Evolutionary conservation across 2,329 filamentous ascomycete species (phyloP), one percentile per base, ranked within the genome.

Genomic region (Calonectria fujianensis): DNA sequence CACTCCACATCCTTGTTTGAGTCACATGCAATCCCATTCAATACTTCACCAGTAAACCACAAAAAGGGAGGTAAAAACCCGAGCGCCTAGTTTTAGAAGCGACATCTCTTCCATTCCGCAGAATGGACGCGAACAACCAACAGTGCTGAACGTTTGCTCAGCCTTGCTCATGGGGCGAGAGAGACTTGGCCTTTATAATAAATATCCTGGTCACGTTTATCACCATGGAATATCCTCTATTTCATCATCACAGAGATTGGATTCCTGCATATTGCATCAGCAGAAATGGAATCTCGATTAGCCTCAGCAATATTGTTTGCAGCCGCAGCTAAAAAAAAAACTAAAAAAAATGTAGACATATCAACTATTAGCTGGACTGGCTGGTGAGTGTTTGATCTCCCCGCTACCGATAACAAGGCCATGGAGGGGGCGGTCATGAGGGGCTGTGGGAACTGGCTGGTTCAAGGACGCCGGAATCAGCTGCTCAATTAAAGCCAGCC

Each of bases 401-500:
- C 95, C 94, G 85, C 93, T 89, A 64, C 95, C 94, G 66, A 95
- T 87, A 74, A 96, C 88, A 78, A 97, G 86, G 76, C 94, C 94
- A 87, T 98, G 93, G 76, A 98, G 90, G 78, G 90, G 91, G 88
- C 93, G 94, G 87, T 98, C 96, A 84, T 94, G 91, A 74, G 91
- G 88, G 79, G 93, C 92, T 82, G 94, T 93, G 63, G 95, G 95
- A 75, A 98, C 90, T 74, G 90, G 87, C 80, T 93, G 89, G 75
- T 88, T 90, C 70, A 88, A 87, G 37, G 89, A 87, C 69, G 86
- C 82, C 52, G 86, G 84, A 71, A 98, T 90, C 79, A 98, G 88
- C 85, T 99, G 97, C 87, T 98, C 96, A 79, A 91, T 90, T 80
- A 99, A 91, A 79, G 95, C 94, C 82, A 98, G 89, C 74, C 95